phyloP scores from a whole-genome alignment of 176 grass and related monocot genomes.

The barley (Hordeum vulgare) region DNA sequence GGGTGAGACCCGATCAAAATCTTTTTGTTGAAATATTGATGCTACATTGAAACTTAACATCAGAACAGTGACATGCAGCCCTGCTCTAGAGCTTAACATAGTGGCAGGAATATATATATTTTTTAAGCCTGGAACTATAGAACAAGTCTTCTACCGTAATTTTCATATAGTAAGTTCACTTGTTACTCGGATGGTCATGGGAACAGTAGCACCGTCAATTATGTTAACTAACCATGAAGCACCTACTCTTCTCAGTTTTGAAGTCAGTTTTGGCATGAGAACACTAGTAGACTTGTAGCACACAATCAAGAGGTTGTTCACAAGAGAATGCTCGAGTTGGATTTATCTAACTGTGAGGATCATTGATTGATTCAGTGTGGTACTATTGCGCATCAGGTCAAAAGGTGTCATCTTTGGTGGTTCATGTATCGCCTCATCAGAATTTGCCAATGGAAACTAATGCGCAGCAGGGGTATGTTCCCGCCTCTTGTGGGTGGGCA shows the following conservation, averaged over 20 bases:
- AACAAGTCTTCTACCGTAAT: no score
- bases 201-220: background rate
- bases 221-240: background rate
- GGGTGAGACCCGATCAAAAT: background rate
- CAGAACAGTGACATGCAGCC: background rate
- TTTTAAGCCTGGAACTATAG: background rate
- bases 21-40: background rate
- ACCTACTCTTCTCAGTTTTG: background rate
- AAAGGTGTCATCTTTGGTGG: conserved; percentile 37
- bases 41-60: background rate
- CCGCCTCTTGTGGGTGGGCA: background rate
- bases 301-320: background rate
- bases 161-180: background rate
- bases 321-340: background rate
- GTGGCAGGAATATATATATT: background rate
- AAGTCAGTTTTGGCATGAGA: background rate
- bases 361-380: background rate
- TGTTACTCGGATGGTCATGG: background rate
- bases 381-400: conserved; percentile 4
- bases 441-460: conserved; percentile 6
- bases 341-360: background rate
- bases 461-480: background rate
- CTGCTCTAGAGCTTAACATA: background rate
- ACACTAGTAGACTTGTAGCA: background rate
- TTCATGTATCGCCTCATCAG: background rate